Conservation (phyloP, 345 rosid genomes). For the Cardamine occulta region DNA sequence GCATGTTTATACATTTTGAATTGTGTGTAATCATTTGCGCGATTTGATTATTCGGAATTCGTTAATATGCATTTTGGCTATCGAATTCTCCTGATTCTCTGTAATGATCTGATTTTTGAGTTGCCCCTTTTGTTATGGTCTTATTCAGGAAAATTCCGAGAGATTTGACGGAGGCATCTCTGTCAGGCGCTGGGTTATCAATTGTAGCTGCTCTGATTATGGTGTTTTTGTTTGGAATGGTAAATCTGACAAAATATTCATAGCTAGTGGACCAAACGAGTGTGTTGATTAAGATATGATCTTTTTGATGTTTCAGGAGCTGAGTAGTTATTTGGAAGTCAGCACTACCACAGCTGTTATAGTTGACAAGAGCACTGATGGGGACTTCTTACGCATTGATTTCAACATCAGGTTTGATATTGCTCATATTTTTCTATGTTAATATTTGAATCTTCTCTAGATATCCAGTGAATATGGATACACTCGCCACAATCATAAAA, state of each 20-base stretch:
- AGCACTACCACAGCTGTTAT: constrained; percentile 80
- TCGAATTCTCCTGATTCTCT: not conserved
- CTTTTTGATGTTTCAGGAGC: constrained; percentile 57
- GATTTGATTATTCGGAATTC: constrained; percentile 6
- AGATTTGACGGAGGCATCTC: constrained; percentile 97
- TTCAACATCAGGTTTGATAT: constrained; percentile 81
- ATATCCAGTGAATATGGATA: not conserved
- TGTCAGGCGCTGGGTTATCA: constrained; percentile 98
- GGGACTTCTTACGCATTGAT: constrained; percentile 89
- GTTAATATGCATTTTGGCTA: not conserved
- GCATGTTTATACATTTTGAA: constrained; percentile 3
- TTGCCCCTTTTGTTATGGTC: not conserved
- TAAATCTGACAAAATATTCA: constrained; percentile 33
- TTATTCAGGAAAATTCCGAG: constrained; percentile 92
- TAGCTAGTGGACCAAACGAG: constrained; percentile 9
- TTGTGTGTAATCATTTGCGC: not conserved
- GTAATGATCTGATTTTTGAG: constrained; percentile 3
- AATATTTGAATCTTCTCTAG: not conserved
- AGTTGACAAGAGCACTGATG: constrained; percentile 92
- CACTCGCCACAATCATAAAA: not conserved
- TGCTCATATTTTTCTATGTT: not conserved
- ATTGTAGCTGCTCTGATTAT: constrained; percentile 82
- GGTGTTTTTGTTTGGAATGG: constrained; percentile 99
- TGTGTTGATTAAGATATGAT: constrained; percentile 17
- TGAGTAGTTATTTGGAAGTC: constrained; percentile 75